These are phyloP conservation scores for Basipetospora chlamydospora DNA, from an alignment of 2,329 filamentous ascomycete species.

Conservation along the genomic window DNA sequence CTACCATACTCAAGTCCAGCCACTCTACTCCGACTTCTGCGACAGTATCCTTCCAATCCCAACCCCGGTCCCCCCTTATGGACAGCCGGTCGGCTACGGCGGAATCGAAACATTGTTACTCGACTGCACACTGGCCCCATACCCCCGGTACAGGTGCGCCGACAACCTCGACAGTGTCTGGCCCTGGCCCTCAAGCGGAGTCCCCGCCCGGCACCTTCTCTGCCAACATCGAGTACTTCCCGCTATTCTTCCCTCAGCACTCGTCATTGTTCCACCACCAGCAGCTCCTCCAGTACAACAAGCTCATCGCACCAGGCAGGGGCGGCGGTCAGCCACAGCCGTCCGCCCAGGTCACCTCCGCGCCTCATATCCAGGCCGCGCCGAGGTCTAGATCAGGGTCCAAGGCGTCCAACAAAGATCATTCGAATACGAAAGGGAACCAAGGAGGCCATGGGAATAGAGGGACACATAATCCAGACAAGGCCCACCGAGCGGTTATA, in stretches of 20 bases:
- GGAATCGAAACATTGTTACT: conserved; percentile 35
- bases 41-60: too few relatives aligned
- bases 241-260: conserved; percentile 44
- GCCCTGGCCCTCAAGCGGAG: conserved; percentile 11
- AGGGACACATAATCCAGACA: conserved; percentile 38
- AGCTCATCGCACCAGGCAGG: conserved; percentile 43
- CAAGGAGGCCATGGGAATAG: conserved; percentile 52
- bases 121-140: conserved; percentile 11
- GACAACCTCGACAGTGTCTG: conserved; percentile 13
- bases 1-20: too few relatives aligned
- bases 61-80: conserved; percentile 26
- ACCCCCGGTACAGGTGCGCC: conserved; percentile 4
- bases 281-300: conserved; percentile 51
- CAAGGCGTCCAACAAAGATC: conserved; percentile 43
- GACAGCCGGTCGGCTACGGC: conserved; percentile 34
- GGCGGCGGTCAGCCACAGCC: conserved; percentile 38
- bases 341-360: conserved; percentile 38
- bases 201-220: conserved; percentile 19
- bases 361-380: conserved; percentile 33
- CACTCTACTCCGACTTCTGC: too few relatives aligned
- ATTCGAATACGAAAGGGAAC: conserved; percentile 27
- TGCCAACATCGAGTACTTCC: conserved; percentile 37
- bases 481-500: conserved; percentile 48
- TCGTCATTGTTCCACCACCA: conserved; percentile 40
- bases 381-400: conserved; percentile 43